Base-by-base conservation (phyloP, 495 filamentous ascomycete genomes). In the Penicillium fimorum region DNA sequence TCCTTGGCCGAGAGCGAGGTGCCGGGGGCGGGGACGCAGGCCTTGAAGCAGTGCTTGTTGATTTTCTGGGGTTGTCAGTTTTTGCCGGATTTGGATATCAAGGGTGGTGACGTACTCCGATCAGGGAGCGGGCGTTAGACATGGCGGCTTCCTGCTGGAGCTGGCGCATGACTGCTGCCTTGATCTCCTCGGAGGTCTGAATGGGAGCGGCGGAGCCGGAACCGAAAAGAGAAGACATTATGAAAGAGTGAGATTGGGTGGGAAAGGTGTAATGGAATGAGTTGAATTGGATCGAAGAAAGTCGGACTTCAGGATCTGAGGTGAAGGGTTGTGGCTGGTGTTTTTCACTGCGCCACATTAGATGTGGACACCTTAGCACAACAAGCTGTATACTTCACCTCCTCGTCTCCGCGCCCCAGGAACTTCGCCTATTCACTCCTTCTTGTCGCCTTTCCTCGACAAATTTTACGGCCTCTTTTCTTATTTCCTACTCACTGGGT, bases 31-130 rank as follows among this genome's bases (percentile, higher is more conserved):
- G 92, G 86, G 40, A 98, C 78, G 76, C 94, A 98, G 68, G 87
- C 87, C 35, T 93, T 84, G 83, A 96, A 97, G 83, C 94, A 98
- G 80, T 95, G 86, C 69, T 93, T 86, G 81, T 97, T 96, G 72
- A 97, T 81, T 87, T 91, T 96, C 94, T 97, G 61, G 11, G 40
- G 5, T 15, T 45, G 25, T 43, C 53, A 55, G 53, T 48, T 56
- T 27, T 43, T 18, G 32, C 49, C 18, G 20, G 29, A 30, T 25
- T 29, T 32, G 32, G 1, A 27, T 17, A 9, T 15, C 17, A 22
- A 38, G 29, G 38, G 35, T 40, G 46, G 50, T 60, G 50, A 61
- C 76, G 55, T 83, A 91, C 91, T 67, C 87, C 80, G 70, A 96
- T 87, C 58, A 96, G 76, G 52, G 78, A 74, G 60, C 82, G 81